Evolutionary conservation across 108 stramenopile species (phyloP), one percentile per base, ranked within the genome.

Genomic region (Conticribra guillardii): DNA sequence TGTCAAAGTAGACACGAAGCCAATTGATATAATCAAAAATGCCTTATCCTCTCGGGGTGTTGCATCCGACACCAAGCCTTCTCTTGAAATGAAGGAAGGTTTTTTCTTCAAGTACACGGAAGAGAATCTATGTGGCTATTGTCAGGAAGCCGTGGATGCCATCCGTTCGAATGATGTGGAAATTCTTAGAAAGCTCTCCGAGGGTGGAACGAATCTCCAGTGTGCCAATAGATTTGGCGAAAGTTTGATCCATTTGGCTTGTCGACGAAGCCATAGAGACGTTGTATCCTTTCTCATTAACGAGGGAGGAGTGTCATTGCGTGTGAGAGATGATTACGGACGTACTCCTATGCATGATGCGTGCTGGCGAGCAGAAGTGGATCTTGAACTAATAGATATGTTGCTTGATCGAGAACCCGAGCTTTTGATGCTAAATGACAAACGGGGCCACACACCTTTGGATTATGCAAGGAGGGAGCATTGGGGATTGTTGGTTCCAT

Each of bases 331-430:
- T 64, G 91, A 92, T 64, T 91, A 73, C 64, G 94, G 94, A 1
- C 79, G 91, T 2, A 96, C 91, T 9, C 89, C 90, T 3, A 53
- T 93, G 37, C 94, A 96, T 62, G 94, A 96, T 77, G 88, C 85
- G 1, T 91, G 86, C 28, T 96, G 91, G 90, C 85, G 84, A 15
- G 65, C 77, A 22, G 41, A 79, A 7, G 84, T 89, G 8, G 71
- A 81, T 22, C 80, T 84, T 53, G 82, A 82, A 29, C 58, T 83
- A 3, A 70, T 89, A 30, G 82, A 87, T 46, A 55, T 85, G 48
- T 48, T 87, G 18, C 50, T 87, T 2, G 72, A 68, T 11, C 2
- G 32, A 3, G 74, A 54, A 19, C 87, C 84, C 0, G 70, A 84
- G 44, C 44, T 87, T 16, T 52, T 85, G 23, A 58, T 85, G 72